phyloP scores from a whole-genome alignment of 495 filamentous ascomycete species.

The Penicillium daleae region DNA sequence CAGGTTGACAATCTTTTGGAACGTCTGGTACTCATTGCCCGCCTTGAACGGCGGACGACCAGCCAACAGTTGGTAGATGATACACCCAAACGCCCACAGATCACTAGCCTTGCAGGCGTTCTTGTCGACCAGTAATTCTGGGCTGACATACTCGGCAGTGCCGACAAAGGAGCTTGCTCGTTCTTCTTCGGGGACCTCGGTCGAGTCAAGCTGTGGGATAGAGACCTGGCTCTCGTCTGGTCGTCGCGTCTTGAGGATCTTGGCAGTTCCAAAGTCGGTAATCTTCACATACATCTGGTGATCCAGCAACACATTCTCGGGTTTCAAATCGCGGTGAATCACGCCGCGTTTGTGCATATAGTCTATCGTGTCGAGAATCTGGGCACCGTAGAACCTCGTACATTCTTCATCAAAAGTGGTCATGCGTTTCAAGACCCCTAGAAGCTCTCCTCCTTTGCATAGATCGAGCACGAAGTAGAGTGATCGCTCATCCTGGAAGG shows the following conservation, averaged over 20 bases:
- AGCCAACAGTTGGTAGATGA: slow-evolving; percentile 92
- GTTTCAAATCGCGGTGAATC: slow-evolving; percentile 96
- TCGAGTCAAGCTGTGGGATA: slow-evolving; percentile 53
- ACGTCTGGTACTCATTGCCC: slow-evolving; percentile 95
- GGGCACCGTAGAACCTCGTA: slow-evolving; percentile 89
- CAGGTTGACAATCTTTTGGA: slow-evolving; percentile 94
- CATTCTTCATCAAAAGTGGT: slow-evolving; percentile 95
- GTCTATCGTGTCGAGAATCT: slow-evolving; percentile 95
- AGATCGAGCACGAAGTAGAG: slow-evolving; percentile 97
- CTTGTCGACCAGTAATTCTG: slow-evolving; percentile 92
- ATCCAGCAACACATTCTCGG: slow-evolving; percentile 95
- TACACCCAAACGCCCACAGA: slow-evolving; percentile 99
- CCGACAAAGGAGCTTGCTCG: slow-evolving; percentile 95
- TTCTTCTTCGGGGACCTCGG: slow-evolving; percentile 65
- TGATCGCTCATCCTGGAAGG: slow-evolving; percentile 95
- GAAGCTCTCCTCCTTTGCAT: slow-evolving; percentile 87
- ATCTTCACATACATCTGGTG: slow-evolving; percentile 98
- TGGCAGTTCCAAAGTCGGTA: slow-evolving; percentile 98
- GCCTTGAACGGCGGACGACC: slow-evolving; percentile 97
- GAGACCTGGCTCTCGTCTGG: slow-evolving; percentile 47
- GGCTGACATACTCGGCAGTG: slow-evolving; percentile 97
- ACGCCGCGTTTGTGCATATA: slow-evolving; percentile 98
- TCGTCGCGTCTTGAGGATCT: slow-evolving; percentile 74
- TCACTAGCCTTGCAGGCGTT: slow-evolving; percentile 98
- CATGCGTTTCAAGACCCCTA: slow-evolving; percentile 92